phyloP scores from a whole-genome alignment of 2,329 filamentous ascomycete genomes.

The Sclerotinia sclerotiorum region DNA sequence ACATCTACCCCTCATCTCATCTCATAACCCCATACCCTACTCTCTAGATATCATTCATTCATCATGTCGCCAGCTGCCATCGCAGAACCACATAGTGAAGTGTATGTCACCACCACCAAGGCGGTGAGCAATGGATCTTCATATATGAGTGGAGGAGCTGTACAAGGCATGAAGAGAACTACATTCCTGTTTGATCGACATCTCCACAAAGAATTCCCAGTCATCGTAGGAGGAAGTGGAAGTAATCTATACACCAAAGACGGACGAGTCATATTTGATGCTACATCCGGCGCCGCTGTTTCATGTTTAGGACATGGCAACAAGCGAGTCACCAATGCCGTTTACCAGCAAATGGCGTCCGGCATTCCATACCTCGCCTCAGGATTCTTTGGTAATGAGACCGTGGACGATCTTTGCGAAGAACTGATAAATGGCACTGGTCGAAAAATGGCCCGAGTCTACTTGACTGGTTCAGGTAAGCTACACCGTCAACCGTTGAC shows the following conservation, averaged over 20 bases:
- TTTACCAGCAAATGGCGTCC: conserved; percentile 56
- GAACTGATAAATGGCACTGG: conserved; percentile 45
- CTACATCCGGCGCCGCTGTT: conserved; percentile 71
- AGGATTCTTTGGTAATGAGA: conserved; percentile 55
- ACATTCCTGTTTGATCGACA: conserved; percentile 36
- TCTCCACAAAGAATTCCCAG: conserved; percentile 36
- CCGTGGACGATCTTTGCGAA: conserved; percentile 50
- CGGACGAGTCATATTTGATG: conserved; percentile 66
- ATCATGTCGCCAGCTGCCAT: conserved; percentile 23
- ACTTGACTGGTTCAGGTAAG: conserved; percentile 58
- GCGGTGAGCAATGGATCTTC: not conserved
- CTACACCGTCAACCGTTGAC: not conserved
- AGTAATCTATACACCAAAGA: conserved; percentile 37
- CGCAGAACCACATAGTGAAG: conserved; percentile 12
- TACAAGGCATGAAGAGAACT: conserved; percentile 26
- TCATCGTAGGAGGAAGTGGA: conserved; percentile 36
- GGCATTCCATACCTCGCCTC: conserved; percentile 59
- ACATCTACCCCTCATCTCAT: not conserved
- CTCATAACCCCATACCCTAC: not conserved
- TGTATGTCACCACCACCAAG: not conserved
- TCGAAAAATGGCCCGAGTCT: conserved; percentile 53
- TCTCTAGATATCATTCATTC: conserved; percentile 1
- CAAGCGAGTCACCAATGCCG: conserved; percentile 57
- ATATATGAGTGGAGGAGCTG: conserved; percentile 14
- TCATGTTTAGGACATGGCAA: conserved; percentile 69